Base-by-base conservation (phyloP, 2,329 filamentous ascomycete species). In the Phyllachora maydis region DNA sequence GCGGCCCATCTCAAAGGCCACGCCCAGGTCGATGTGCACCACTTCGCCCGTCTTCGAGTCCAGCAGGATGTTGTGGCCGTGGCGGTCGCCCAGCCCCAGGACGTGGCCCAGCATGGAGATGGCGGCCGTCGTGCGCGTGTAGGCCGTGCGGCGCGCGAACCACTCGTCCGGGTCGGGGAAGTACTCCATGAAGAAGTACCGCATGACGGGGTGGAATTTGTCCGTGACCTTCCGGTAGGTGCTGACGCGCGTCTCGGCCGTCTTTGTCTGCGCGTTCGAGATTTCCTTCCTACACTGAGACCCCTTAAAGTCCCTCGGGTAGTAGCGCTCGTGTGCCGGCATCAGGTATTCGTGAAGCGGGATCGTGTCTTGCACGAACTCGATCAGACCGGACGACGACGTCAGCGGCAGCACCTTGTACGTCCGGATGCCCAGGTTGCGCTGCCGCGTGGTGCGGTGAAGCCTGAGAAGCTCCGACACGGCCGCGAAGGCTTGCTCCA, bases 401-500 rank as follows among this genome's bases (percentile, higher is more conserved):
- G 79, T 90, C 19, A 98, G 56, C 0, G 88, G 88, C 3, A 98
- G 56, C 5, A 99, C 88, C 47, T 93, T 93, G 59, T 99, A 99
- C 0, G 88, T 95, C 28, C 90, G 65, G 39, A 99, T 90, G 6
- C 75, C 78, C 8, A 99, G 58, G 32, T 78, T 78, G 5, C 88
- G 73, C 40, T 92, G 82, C 18, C 82, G 74, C 3, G 88, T 93
- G 8, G 72, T 65, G 26, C 79, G 72, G 44, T 95, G 82, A 23
- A 78, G 72, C 42, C 78, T 77, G 14, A 99, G 56, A 12, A 98
- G 65, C 24, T 78, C 77, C 28, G 82, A 95, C 12, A 93, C 88
- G 47, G 91, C 82, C 28, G 83, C 79, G 43, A 98, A 99, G 2
- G 98, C 88, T 48, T 99, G 88, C 47, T 98, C 90, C 90, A 99